Conservation (phyloP, 2,329 filamentous ascomycete species). For the Aspergillus udagawae region DNA sequence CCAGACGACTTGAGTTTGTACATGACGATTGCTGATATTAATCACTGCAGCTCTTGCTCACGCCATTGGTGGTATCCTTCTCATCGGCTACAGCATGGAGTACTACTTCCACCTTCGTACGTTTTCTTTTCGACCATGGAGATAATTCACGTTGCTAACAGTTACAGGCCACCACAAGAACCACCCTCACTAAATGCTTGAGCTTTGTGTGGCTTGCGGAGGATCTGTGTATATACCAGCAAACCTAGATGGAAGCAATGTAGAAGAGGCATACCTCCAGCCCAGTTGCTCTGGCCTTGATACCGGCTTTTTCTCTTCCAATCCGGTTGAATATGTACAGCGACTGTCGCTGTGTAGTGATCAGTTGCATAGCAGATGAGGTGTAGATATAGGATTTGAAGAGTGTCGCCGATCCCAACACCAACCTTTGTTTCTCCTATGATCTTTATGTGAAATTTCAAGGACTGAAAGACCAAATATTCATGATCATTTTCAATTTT, state of each 20-base stretch:
- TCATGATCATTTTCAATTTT: background rate
- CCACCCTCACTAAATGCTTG: conserved; percentile 79
- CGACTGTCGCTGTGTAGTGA: background rate
- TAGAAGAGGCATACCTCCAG: conserved; percentile 17
- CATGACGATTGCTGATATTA: conserved; percentile 1
- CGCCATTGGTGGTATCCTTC: conserved; percentile 70
- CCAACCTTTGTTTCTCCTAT: background rate
- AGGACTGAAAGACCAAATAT: background rate
- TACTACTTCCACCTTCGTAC: conserved; percentile 99
- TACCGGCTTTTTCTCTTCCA: conserved; percentile 14
- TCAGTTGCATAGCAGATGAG: background rate
- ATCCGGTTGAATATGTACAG: conserved; percentile 21
- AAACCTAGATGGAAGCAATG: conserved; percentile 27
- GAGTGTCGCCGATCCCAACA: background rate
- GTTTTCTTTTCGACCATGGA: conserved; percentile 36
- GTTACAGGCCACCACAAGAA: conserved; percentile 96
- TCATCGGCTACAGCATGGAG: conserved; percentile 90
- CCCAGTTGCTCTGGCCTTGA: background rate
- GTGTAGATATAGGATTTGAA: background rate
- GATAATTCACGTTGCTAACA: conserved; percentile 8
- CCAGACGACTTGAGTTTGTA: background rate
- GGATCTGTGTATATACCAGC: conserved; percentile 41
- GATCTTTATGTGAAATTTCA: background rate
- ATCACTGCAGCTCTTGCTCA: conserved; percentile 73
- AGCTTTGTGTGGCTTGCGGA: conserved; percentile 17